Conservation (phyloP, 75 land plant species). For the Selaginella moellendorffii region DNA sequence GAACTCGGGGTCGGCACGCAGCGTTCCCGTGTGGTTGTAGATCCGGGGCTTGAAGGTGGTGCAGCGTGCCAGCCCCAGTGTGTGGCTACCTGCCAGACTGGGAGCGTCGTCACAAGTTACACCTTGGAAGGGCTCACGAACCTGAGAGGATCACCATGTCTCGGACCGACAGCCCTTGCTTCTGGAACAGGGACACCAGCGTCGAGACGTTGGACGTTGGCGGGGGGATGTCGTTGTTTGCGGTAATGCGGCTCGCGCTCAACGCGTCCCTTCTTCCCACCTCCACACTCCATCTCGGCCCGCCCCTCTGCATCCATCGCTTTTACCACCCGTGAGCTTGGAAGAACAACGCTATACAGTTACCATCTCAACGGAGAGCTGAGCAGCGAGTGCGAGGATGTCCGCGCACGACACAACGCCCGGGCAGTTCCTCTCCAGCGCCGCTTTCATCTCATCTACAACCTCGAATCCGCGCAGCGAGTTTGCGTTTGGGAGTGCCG, state of each 20-base stretch:
- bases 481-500: background rate
- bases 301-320: background rate
- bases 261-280: background rate
- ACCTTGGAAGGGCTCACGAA: background rate
- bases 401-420: slow-evolving; percentile 8
- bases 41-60: background rate
- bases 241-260: background rate
- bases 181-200: background rate
- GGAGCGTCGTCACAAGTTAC: background rate
- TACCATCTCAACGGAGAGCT: background rate
- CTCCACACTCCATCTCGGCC: background rate
- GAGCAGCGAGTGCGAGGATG: background rate
- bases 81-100: background rate
- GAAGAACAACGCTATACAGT: background rate
- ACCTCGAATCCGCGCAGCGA: slow-evolving; percentile 2
- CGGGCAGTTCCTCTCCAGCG: background rate
- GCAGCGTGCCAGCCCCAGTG: background rate
- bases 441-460: background rate
- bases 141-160: background rate
- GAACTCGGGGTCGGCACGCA: background rate
- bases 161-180: background rate
- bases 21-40: background rate
- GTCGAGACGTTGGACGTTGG: background rate
- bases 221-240: background rate
- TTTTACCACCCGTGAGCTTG: background rate